These are phyloP conservation scores for Nakataea oryzae DNA, from an alignment of 2,329 filamentous ascomycete species.

Conservation along the genomic window DNA sequence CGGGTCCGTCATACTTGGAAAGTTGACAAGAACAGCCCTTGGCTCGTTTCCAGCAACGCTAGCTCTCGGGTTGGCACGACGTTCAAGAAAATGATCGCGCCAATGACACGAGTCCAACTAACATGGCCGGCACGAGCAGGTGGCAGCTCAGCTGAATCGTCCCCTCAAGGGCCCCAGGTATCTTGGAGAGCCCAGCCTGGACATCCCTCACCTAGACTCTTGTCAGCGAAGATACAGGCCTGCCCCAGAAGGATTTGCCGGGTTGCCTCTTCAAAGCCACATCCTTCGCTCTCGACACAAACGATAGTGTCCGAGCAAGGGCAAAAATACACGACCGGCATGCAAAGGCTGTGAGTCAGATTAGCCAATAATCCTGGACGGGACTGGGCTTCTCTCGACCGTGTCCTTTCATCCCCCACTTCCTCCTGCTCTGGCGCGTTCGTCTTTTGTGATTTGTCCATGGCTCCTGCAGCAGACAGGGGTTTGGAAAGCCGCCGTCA, in stretches of 20 bases:
- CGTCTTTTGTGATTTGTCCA: not conserved
- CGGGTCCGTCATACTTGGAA: too few species aligned
- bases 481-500: not conserved
- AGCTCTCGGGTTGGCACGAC: too few species aligned
- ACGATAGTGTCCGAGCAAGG: not conserved
- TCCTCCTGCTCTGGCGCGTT: not conserved
- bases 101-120: not conserved
- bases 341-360: constrained; percentile 1
- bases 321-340: not conserved
- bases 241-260: not conserved
- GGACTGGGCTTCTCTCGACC: not conserved
- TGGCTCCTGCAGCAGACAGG: not conserved
- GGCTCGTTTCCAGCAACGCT: too few species aligned
- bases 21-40: too few species aligned
- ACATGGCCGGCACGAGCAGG: too few species aligned
- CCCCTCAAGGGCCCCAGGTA: too few species aligned
- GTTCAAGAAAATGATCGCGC: not conserved
- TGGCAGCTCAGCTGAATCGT: not conserved
- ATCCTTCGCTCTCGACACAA: not conserved
- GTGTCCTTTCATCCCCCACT: not conserved
- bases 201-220: too few species aligned
- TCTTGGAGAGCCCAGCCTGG: too few species aligned
- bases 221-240: not conserved
- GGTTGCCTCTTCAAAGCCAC: too few species aligned
- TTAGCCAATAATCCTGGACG: not conserved